phyloP scores from a whole-genome alignment of 1,284 basidiomycete genomes.

The Rhodotorula glutinis region DNA sequence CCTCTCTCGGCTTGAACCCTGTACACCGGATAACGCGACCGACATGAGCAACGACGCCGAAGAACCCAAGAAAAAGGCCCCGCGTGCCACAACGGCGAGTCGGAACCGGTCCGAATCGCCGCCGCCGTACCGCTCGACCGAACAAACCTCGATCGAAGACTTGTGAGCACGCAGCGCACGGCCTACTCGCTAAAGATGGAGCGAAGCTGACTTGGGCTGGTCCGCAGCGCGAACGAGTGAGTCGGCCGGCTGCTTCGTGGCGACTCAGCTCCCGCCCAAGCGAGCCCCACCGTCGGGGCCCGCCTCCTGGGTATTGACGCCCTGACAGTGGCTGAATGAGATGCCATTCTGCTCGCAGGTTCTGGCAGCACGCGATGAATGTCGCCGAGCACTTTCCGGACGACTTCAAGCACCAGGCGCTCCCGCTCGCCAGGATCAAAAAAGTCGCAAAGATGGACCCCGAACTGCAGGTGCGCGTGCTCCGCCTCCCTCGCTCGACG shows the following conservation, averaged over 20 bases:
- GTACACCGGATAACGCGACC: too few species aligned
- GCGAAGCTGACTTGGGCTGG: not conserved
- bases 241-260: not conserved
- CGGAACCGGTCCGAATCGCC: conserved; percentile 26
- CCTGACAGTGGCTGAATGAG: not conserved
- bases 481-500: too few species aligned
- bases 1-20: too few species aligned
- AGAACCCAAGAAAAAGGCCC: conserved; percentile 8
- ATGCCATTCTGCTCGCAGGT: conserved; percentile 45
- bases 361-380: conserved; percentile 79
- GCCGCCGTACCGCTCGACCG: conserved; percentile 14
- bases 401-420: conserved; percentile 76
- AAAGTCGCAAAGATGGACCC: conserved; percentile 98
- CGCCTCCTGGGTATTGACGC: too few species aligned
- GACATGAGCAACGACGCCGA: not conserved
- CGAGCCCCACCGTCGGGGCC: too few species aligned
- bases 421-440: conserved; percentile 89
- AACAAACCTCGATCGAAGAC: conserved; percentile 18
- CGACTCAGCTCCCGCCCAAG: too few species aligned
- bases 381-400: conserved; percentile 74
- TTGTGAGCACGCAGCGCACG: conserved; percentile 7
- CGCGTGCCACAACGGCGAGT: conserved; percentile 24
- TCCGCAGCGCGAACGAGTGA: conserved; percentile 13
- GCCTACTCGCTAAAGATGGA: not conserved
- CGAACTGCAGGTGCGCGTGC: conserved; percentile 73